A percentile compares a stretch with the other conserved stretches of the same genome.
phyloP scores from a whole-genome alignment of 805 yeast species.

The Torulaspora indica region DNA sequence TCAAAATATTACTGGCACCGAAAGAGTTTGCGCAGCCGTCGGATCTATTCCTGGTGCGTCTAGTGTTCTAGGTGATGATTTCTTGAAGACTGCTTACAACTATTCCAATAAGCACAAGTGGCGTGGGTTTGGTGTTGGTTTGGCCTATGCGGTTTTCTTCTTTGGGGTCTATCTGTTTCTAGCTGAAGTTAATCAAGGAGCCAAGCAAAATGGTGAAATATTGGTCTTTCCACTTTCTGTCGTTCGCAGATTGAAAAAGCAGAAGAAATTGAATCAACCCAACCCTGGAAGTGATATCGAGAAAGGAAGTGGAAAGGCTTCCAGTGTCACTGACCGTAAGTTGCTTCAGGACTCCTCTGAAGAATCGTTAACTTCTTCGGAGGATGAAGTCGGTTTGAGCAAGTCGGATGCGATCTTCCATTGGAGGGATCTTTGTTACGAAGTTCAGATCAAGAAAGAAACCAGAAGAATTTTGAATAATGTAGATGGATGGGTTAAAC shows the following conservation, averaged over 20 bases:
- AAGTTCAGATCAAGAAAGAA: constrained; percentile 57
- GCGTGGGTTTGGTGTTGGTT: constrained; percentile 60
- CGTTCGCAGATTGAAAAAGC: constrained; percentile 45
- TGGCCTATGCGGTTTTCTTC: constrained; percentile 54
- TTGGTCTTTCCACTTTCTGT: constrained; percentile 52
- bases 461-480: constrained; percentile 55
- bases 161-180: constrained; percentile 48
- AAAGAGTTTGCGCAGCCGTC: constrained; percentile 50
- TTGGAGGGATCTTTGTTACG: constrained; percentile 73
- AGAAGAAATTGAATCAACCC: constrained; percentile 27
- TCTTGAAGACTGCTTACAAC: constrained; percentile 41
- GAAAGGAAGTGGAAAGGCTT: constrained; percentile 17
- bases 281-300: constrained; percentile 30
- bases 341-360: constrained; percentile 26
- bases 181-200: constrained; percentile 56
- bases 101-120: constrained; percentile 49
- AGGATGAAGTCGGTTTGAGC: constrained; percentile 32
- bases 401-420: constrained; percentile 54
- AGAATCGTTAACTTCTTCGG: constrained; percentile 12
- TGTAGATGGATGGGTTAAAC: constrained; percentile 80
- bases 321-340: constrained; percentile 22
- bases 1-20: constrained; percentile 32
- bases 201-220: constrained; percentile 68
- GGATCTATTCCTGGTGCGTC: constrained; percentile 52
- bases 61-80: constrained; percentile 50